Evolutionary conservation across 2,329 filamentous ascomycete species (phyloP), one percentile per base, ranked within the genome.

Genomic region (Davidsoniella virescens): DNA sequence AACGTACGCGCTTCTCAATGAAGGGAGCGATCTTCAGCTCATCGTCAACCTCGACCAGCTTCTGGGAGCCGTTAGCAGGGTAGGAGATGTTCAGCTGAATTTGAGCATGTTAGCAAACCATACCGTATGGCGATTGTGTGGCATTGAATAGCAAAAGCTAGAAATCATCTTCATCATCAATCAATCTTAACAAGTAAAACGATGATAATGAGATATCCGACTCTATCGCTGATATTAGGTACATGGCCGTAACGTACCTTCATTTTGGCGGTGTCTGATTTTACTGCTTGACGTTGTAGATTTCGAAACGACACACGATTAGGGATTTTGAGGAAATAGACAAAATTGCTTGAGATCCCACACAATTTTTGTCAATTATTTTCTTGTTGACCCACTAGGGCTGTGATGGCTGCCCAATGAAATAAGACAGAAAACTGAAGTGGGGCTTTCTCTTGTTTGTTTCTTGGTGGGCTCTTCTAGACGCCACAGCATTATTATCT

Each of bases 31-130:
- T 81, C 81, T 94, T 95, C 75, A 88, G 87, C 75, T 98, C 93
- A 84, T 98, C 93, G 67, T 98, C 92, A 64, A 98, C 75, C 63
- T 98, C 93, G 76, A 98, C 82, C 69, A 98, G 80, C 80, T 98
- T 98, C 74, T 98, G 92, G 67, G 87, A 92, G 82, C 92, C 92
- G 76, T 96, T 96, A 82, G 90, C 87, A 75, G 92, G 92, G 82
- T 88, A 94, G 63, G 71, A 75, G 65, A 79, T 76, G 74, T 78
- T 78, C 70, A 79, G 70, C 75, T 75, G 18, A 23, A 23, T 1
- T 17, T 17, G 41, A 18, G 10, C 12, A 18, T 40, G 50, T 52
- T 42, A 52, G 45, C 33, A 44, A 38, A 42, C 47, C 36, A 33
- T 61, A 70, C 49, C 36, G 29, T 61, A 70, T 56, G 70, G 67